A percentile compares a stretch with the other conserved stretches of the same genome.
Conservation (phyloP, 2,329 filamentous ascomycete genomes). For the Colletotrichum cereale region DNA sequence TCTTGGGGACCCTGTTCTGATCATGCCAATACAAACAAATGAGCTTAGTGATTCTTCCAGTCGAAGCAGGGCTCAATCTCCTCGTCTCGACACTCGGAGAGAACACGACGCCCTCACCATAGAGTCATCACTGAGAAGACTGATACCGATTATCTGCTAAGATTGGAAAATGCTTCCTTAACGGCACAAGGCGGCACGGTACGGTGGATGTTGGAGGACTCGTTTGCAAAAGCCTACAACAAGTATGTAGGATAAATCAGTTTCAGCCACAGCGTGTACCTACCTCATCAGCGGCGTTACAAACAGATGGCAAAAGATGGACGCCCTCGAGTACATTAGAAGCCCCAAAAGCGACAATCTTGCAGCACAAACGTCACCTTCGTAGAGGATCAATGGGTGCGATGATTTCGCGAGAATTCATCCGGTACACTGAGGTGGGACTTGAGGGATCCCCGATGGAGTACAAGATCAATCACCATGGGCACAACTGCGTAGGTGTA, state of each 20-base stretch:
- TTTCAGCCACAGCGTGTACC: not conserved
- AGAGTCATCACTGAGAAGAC: not conserved
- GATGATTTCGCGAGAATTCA: not conserved
- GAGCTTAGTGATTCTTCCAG: not conserved
- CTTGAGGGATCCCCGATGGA: not conserved
- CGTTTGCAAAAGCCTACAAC: no score
- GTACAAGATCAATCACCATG: not conserved
- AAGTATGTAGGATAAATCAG: rapidly evolving
- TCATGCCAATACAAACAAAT: not conserved
- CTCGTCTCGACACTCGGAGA: not conserved
- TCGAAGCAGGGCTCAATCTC: not conserved
- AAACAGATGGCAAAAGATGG: no score
- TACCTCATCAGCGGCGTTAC: no score
- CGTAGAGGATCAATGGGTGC: not conserved
- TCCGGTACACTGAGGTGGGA: not conserved
- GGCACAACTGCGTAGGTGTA: not conserved
- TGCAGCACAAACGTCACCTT: not conserved
- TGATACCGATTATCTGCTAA: not conserved
- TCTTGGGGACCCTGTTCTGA: not conserved
- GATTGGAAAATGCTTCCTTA: not conserved
- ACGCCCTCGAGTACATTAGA: not conserved
- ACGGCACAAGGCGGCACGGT: not conserved
- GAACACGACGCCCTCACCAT: not conserved
- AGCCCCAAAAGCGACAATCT: not conserved
- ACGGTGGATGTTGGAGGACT: not conserved